Evolutionary conservation across 768 basidiomycete species (phyloP), one percentile per base, ranked within the genome.

Genomic region (Hortiboletus flavorubellus): DNA sequence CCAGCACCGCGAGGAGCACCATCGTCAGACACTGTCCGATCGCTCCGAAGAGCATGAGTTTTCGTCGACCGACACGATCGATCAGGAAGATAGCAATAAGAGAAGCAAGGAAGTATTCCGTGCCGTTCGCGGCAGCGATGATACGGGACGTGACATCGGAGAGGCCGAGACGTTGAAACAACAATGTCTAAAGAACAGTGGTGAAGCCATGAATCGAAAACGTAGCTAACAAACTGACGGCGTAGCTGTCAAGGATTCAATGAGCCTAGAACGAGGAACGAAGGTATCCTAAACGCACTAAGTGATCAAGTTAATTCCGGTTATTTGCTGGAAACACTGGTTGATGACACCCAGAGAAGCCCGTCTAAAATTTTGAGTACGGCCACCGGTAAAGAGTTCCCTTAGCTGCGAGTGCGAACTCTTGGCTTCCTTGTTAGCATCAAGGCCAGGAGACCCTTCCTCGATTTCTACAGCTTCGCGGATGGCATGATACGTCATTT

Each of bases 101-200:
- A 34, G 87, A 89, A 51, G 86, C 85, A 53, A 87, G 76, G 60
- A 84, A 83, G 60, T 87, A 85, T 74, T 89, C 85, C 41, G 87
- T 85, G 59, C 83, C 84, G 59, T 86, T 87, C 51, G 81, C 83
- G 45, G 86, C 83, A 16, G 83, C 79, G 54, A 85, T 80, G 49
- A 86, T 79, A 41, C 83, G 78, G 2, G 83, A 82, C 45, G 82
- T 80, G 33, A 78, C 75, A 57, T 83, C 78, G 29, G 75, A 75
- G 21, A 86, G 74, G 18, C 83, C 84, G n/a, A 86, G 75, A 16
- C 78, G 75, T 63, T 83, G 80, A 55, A 83, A 83, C 8, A 83
- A 67, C 8, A 83, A 56, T 0, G 82, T 83, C 80, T 74, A 33
- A 10, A 40, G 26, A 16, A 34, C 8, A 15, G 7, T 9, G 2